Conservation (phyloP, 2,329 filamentous ascomycete species). For the Trichoderma koningiopsis region DNA sequence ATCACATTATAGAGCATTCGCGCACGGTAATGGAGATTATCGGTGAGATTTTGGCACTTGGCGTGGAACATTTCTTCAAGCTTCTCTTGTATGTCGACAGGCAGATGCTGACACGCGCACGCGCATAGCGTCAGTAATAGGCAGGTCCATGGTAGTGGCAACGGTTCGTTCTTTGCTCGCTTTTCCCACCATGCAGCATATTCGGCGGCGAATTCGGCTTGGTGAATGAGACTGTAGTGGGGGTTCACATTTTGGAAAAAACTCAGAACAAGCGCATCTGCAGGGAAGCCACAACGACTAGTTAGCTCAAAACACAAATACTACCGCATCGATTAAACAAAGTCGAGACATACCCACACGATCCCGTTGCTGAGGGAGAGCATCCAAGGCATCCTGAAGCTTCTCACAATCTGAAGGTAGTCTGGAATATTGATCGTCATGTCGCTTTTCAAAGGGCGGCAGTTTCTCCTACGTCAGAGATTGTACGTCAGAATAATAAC, state of each 20-base stretch:
- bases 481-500: background rate
- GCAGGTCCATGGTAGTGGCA: slow-evolving; percentile 37
- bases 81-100: slow-evolving; percentile 28
- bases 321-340: background rate
- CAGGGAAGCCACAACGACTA: background rate
- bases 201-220: slow-evolving; percentile 35
- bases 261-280: slow-evolving; percentile 36
- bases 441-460: background rate
- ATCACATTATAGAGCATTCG: slow-evolving; percentile 35
- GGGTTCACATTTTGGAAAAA: slow-evolving; percentile 38
- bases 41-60: slow-evolving; percentile 30
- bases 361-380: background rate
- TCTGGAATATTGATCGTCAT: background rate
- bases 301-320: background rate
- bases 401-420: background rate
- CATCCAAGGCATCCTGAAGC: background rate
- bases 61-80: slow-evolving; percentile 32
- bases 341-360: background rate
- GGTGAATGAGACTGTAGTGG: slow-evolving; percentile 40
- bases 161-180: slow-evolving; percentile 26
- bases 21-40: slow-evolving; percentile 33
- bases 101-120: slow-evolving; percentile 36
- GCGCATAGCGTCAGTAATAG: slow-evolving; percentile 37
- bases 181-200: slow-evolving; percentile 39
- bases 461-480: background rate